Evolutionary conservation across 306 rosid genomes (phyloP).

Genomic region (Vachellia pachyceras): DNA sequence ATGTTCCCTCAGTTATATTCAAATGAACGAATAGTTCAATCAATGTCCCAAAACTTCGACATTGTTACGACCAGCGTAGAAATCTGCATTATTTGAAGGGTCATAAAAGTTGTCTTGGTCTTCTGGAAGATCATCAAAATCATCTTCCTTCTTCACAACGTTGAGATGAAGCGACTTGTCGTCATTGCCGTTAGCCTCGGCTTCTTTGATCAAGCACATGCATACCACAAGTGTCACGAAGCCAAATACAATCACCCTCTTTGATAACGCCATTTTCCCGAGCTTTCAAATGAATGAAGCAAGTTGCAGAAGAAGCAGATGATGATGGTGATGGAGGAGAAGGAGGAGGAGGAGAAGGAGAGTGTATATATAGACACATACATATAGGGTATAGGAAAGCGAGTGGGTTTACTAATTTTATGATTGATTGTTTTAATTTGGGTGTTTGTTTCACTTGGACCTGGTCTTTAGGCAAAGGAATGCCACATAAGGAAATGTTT

Average conservation of each 20-base stretch:
- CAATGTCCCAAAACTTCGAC: not conserved
- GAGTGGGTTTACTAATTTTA: not conserved
- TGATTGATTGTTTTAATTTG: not conserved
- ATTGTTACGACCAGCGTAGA: not conserved
- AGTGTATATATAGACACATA: not conserved
- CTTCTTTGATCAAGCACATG: not conserved
- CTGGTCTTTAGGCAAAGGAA: not conserved
- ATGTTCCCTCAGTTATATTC: too few relatives aligned
- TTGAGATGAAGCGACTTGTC: not conserved
- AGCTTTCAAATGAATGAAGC: not conserved
- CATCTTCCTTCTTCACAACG: not conserved
- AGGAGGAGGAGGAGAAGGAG: not conserved
- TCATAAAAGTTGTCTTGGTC: not conserved
- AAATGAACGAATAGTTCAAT: too few relatives aligned
- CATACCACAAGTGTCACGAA: not conserved
- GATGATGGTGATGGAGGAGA: too few relatives aligned
- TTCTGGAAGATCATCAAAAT: not conserved
- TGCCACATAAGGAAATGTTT: not conserved
- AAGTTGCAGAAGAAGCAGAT: not conserved
- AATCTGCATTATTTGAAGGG: not conserved
- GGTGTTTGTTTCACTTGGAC: not conserved
- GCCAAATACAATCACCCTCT: not conserved
- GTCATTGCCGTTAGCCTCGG: not conserved
- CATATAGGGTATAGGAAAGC: not conserved
- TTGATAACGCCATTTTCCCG: not conserved